Evolutionary conservation across 2,329 filamentous ascomycete species (phyloP).

Genomic region (Stagonosporopsis rhizophila): DNA sequence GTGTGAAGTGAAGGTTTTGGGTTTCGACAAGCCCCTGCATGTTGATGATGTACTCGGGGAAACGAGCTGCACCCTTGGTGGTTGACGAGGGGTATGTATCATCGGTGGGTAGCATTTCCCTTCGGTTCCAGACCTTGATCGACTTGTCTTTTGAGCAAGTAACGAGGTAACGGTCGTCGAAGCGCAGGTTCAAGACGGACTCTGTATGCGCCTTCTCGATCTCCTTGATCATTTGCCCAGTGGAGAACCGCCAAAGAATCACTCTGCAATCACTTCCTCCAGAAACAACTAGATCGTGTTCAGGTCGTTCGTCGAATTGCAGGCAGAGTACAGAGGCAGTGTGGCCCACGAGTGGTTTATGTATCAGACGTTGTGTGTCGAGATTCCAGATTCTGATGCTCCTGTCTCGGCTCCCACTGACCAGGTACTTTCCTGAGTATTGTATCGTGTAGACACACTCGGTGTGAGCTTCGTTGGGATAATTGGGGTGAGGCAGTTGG

Average conservation of each 20-base stretch:
- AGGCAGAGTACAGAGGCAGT: slow-evolving; percentile 88
- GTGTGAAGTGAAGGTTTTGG: slow-evolving; percentile 56
- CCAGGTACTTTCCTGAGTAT: slow-evolving; percentile 82
- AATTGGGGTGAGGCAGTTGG: slow-evolving; percentile 83
- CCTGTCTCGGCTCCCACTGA: slow-evolving; percentile 90
- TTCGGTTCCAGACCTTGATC: slow-evolving; percentile 94
- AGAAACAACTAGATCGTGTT: slow-evolving; percentile 92
- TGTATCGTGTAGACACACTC: slow-evolving; percentile 97
- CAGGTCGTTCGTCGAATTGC: slow-evolving; percentile 88
- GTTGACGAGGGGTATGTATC: slow-evolving; percentile 51
- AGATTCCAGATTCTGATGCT: slow-evolving; percentile 91
- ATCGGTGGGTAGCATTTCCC: slow-evolving; percentile 51
- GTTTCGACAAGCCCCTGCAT: slow-evolving; percentile 49
- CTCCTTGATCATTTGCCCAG: slow-evolving; percentile 79
- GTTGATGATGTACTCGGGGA: slow-evolving; percentile 63
- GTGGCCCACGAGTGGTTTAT: slow-evolving; percentile 78
- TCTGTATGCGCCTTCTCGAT: slow-evolving; percentile 81
- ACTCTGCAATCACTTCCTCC: slow-evolving; percentile 92
- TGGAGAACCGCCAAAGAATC: slow-evolving; percentile 93
- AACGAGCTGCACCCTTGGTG: slow-evolving; percentile 53
- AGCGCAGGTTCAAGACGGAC: slow-evolving; percentile 91
- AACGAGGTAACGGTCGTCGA: slow-evolving; percentile 88
- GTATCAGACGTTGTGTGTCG: slow-evolving; percentile 76
- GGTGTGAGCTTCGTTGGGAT: slow-evolving; percentile 81
- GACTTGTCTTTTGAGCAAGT: slow-evolving; percentile 98